These are phyloP conservation scores for Rhodomyrtus tomentosa DNA, from an alignment of 345 rosid species.

Conservation along the genomic window DNA sequence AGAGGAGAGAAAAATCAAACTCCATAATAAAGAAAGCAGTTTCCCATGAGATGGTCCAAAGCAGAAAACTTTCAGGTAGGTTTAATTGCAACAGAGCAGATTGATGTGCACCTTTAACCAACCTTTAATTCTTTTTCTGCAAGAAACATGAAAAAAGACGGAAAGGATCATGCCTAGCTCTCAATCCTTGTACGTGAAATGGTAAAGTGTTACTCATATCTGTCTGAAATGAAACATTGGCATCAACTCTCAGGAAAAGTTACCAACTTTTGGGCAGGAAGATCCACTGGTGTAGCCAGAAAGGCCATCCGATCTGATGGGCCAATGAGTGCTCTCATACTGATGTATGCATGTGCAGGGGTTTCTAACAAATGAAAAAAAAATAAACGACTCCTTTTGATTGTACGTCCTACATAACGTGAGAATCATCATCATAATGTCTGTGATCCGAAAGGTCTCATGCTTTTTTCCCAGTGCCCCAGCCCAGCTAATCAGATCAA, in stretches of 20 bases:
- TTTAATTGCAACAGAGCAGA: neutral
- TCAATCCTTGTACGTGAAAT: neutral
- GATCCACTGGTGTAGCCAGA: neutral
- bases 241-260: neutral
- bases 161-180: neutral
- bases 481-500: constrained; percentile 8
- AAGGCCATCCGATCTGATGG: neutral
- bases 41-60: neutral
- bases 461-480: constrained; percentile 7
- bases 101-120: neutral
- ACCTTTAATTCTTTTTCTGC: neutral
- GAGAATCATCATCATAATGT: constrained; percentile 3
- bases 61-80: neutral
- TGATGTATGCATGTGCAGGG: neutral
- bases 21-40: neutral
- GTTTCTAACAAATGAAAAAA: neutral
- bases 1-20: neutral
- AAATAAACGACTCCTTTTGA: neutral
- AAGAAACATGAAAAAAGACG: neutral
- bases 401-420: neutral
- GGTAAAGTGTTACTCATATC: neutral
- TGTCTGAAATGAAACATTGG: neutral
- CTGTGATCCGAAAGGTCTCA: neutral
- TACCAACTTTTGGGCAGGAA: neutral
- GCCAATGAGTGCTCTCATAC: neutral